Base-by-base conservation (phyloP, 345 rosid species). In the Murraya paniculata region DNA sequence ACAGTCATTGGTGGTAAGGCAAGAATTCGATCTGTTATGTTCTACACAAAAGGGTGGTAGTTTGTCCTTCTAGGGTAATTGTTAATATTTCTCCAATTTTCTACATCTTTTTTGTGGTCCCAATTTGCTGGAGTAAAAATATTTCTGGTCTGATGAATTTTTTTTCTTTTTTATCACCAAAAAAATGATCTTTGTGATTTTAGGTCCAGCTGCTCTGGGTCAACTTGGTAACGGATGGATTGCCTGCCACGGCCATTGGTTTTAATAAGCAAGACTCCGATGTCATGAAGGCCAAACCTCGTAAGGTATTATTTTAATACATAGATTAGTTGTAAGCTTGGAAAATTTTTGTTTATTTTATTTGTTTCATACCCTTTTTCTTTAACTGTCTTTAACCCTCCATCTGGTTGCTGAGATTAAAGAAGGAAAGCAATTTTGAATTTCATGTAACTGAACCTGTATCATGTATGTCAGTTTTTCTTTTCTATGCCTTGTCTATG, bases 191-290 rank as follows among this genome's bases (percentile, higher is more conserved):
- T 8, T 41, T 45, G 31, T 53, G 41, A 45, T 71, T 86, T 67
- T 86, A 96, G 98, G 99, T 96, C 86, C 99, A 96, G 84, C 90
- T 96, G 80, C 86, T 96, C 55, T 96, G 99, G 99, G 99, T 96
- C 83, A 96, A 96, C 87, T 86, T 96, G 88, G 99, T 96, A 39
- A 96, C 98, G 24, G 99, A 96, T 89, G 99, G 99, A 68, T 84
- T 96, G 87, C 99, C 99, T 82, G 99, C 99, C 83, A 94, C 98
- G 80, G 99, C 99, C 80, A 96, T 96, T 87, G 98, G 98, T 71
- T 94, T 96, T 77, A 96, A 96, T 78, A 94, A 92, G 88, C 99
- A 91, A 88, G 99, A 96, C 77, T 88, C 92, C 30, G 98, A 96
- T 79, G 98, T 96, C 75, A 96, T 96, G 99, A 96, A 89, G 86